Evolutionary conservation across 176 grass and related monocot genomes (phyloP), one percentile per base, ranked within the genome.

Genomic region (Phoenix roebelenii): DNA sequence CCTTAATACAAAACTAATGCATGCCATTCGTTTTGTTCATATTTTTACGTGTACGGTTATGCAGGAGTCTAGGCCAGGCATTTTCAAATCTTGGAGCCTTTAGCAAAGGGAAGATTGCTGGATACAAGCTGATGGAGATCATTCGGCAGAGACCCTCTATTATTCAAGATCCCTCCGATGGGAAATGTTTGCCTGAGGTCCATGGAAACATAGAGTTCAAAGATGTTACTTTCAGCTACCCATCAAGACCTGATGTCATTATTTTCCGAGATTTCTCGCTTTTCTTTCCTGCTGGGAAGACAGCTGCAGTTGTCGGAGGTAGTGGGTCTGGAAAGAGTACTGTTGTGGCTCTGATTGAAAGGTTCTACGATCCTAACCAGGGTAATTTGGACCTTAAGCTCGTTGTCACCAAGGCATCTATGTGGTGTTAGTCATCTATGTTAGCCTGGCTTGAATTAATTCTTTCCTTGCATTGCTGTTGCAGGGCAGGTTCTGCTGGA

Each of bases 311-410:
- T 57, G 93, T 98, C 69, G 93, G 93, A 83, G 87, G 88, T 62
- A 98, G 93, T 83, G 93, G 93, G 5, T 98, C 93, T 44, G 93
- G 93, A 58, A 98, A 98, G 73, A 98, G 88, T 57, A 98, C 93
- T 19, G 88, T 98, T 73, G 84, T 98, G 44, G 76, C 93, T 67
- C 65, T 98, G 66, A 98, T 98, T 67, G 93, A 98, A 92, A 82
- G 93, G 50, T 98, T 98, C 67, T 98, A 98, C 79, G 93, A 98
- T 89, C 93, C 93, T 75, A 98, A 89, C 75, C 84, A 98, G 74
- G 93, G 91, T 90, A 74, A 39, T 44, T 44, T 44, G 0, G 35
- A 44, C 10, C 35, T 44, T 44, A 44, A 44, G 3, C 26, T 28
- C 26, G 0, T 20, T 20, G 20, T 5, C 28, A 14, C 35, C 35